Percentiles rank a stretch among this genome's conserved stretches.
These are phyloP conservation scores for Trapa bicornis DNA, from an alignment of 345 rosid genomes.

Conservation along the genomic window DNA sequence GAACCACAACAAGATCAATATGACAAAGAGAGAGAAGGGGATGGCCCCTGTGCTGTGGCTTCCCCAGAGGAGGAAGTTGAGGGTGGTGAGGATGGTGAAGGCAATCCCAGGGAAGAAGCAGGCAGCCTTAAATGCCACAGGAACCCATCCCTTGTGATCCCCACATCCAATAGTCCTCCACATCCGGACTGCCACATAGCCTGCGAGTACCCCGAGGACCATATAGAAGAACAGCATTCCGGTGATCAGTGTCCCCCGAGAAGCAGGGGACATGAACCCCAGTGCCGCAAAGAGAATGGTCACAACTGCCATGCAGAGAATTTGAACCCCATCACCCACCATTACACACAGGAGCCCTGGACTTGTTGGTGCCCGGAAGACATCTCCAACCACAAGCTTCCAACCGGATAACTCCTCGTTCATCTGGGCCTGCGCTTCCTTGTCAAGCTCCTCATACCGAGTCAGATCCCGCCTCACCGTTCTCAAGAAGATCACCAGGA, in stretches of 20 bases:
- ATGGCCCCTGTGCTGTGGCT: constrained; percentile 22
- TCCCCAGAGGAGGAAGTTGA: constrained; percentile 18
- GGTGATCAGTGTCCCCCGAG: constrained; percentile 19
- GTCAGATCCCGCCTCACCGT: constrained; percentile 81
- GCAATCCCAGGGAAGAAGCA: constrained; percentile 21
- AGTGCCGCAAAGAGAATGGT: constrained; percentile 17
- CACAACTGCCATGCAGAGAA: constrained; percentile 19
- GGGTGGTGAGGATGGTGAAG: constrained; percentile 14
- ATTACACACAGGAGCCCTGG: constrained; percentile 11
- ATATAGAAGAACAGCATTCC: constrained; percentile 23
- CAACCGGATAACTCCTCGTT: constrained; percentile 75
- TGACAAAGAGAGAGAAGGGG: constrained; percentile 18
- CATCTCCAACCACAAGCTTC: constrained; percentile 26
- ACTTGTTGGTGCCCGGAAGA: constrained; percentile 16
- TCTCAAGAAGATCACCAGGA: constrained; percentile 77
- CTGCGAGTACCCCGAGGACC: constrained; percentile 16
- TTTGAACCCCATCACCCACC: constrained; percentile 20
- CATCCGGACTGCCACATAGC: constrained; percentile 18
- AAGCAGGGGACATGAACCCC: constrained; percentile 19
- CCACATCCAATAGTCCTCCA: constrained; percentile 18
- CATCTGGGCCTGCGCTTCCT: constrained; percentile 90
- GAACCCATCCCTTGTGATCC: constrained; percentile 17
- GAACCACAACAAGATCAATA: constrained; percentile 19
- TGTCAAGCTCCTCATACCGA: constrained; percentile 78
- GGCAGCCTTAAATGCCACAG: constrained; percentile 15